Base-by-base conservation (phyloP, 176 grass and related monocot species). In the Phoenix dactylifera region DNA sequence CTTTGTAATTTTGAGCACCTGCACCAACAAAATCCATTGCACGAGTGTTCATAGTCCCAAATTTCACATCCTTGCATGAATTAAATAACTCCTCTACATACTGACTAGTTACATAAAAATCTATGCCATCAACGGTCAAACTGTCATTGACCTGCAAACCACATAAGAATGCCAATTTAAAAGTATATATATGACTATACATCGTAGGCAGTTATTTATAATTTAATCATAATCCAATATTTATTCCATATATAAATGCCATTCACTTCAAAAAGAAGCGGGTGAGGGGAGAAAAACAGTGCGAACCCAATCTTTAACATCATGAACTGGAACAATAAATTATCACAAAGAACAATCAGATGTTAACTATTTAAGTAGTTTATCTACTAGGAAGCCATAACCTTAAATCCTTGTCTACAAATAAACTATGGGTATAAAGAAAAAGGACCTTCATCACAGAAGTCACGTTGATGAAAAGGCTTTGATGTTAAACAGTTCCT, bases 401-500 rank as follows among this genome's bases (percentile, higher is more conserved):
- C 6, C 35, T 44, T 3, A 44, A 12, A 44, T 44, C 35, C 35
- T 44, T 44, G 7, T 44, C 35, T 44, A 35, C 32, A 35, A 35
- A 9, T 35, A 14, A 44, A 44, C 35, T 44, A 44, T 12, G 10
- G 10, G 10, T 12, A 44, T 12, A 69, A 83, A 53, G 26, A 54
- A 79, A 65, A 78, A 48, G 78, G 3, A 87, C 93, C 87, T 92
- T 68, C 15, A 85, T 84, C 49, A 69, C 55, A 56, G 93, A 98
- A 83, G 87, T 98, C 66, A 98, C 93, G 49, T 98, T 98, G 66
- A 98, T 73, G 73, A 98, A 98, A 54, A 88, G 84, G 57, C 93
- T 88, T 88, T 98, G 93, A 64, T 88, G 92, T 98, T 58, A 97
- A 77, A 66, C 91, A 97, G 78, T 97, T 97, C 67, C 93, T 92